These are phyloP conservation scores for bread wheat (Triticum aestivum) DNA, from an alignment of 176 grass and related monocot species.

Conservation along the genomic window DNA sequence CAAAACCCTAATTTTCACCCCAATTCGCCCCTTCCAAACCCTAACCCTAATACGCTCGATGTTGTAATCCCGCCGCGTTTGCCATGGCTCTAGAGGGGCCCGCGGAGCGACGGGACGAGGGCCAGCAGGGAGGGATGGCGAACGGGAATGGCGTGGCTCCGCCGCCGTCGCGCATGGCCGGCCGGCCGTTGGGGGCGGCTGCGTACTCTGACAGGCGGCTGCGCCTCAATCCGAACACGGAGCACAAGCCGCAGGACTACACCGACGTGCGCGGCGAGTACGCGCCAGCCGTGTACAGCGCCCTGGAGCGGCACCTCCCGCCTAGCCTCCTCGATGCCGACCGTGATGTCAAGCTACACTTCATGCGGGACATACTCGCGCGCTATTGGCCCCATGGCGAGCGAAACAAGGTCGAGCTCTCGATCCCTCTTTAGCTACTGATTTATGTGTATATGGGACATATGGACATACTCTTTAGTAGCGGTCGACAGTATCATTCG, in stretches of 20 bases:
- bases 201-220: constrained; percentile 51
- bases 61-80: constrained; percentile 18
- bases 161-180: constrained; percentile 6
- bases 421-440: neutral
- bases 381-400: constrained; percentile 79
- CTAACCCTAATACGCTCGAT: constrained; percentile 24
- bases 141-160: constrained; percentile 51
- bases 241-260: constrained; percentile 64
- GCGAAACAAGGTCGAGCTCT: constrained; percentile 54
- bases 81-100: constrained; percentile 58
- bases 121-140: constrained; percentile 29
- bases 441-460: neutral
- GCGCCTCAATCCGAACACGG: constrained; percentile 64
- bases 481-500: neutral
- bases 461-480: neutral
- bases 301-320: constrained; percentile 77
- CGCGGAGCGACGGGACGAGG: constrained; percentile 49
- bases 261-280: constrained; percentile 62
- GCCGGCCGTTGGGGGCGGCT: neutral
- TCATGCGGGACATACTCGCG: constrained; percentile 63
- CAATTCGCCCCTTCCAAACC: constrained; percentile 7
- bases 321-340: constrained; percentile 63
- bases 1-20: constrained; percentile 13
- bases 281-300: constrained; percentile 64
- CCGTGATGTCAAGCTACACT: constrained; percentile 60